A percentile compares a stretch with the other conserved stretches of the same genome.
Evolutionary conservation across 139 green algal species (phyloP).

Genomic region (Chlorella sp.): DNA sequence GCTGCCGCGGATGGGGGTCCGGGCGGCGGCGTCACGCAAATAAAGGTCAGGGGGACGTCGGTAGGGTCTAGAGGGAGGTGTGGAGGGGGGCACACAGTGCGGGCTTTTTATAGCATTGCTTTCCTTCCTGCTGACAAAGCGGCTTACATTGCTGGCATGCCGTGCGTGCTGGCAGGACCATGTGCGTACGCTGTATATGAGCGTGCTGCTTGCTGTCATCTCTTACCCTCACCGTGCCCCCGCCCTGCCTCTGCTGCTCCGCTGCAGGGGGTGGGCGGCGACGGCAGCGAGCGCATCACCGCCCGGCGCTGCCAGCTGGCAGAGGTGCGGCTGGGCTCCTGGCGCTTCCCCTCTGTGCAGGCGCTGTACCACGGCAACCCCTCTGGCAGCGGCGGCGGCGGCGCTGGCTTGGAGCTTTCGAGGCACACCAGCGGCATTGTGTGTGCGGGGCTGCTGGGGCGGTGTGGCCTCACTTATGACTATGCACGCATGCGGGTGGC

Average conservation of each 20-base stretch:
- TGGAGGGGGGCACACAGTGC: too few species aligned
- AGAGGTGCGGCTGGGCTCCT: not conserved
- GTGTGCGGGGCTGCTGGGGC: slow-evolving; percentile 34
- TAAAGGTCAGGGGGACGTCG: not conserved
- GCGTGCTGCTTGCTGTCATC: not conserved
- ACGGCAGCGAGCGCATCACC: not conserved
- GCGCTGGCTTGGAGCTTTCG: slow-evolving; percentile 38
- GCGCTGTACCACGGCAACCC: not conserved
- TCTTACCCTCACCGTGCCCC: not conserved
- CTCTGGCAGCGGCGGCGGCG: not conserved
- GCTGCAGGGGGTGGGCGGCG: slow-evolving; percentile 18
- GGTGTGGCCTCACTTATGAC: slow-evolving; percentile 35
- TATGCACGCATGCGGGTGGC: slow-evolving; percentile 36
- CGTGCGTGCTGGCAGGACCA: too few species aligned
- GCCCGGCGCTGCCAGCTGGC: slow-evolving; percentile 8
- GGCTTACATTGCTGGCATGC: too few species aligned
- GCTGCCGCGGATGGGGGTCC: not conserved
- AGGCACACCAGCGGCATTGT: slow-evolving; percentile 40
- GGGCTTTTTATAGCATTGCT: too few species aligned
- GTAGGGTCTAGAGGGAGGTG: too few species aligned
- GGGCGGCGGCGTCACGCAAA: not conserved
- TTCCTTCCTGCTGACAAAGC: too few species aligned
- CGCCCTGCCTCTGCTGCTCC: not conserved
- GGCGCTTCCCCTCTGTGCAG: slow-evolving; percentile 9
- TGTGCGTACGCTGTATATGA: too few species aligned